Conservation (phyloP, 192 early-diverging fungal genomes). For the Podila horticola region DNA sequence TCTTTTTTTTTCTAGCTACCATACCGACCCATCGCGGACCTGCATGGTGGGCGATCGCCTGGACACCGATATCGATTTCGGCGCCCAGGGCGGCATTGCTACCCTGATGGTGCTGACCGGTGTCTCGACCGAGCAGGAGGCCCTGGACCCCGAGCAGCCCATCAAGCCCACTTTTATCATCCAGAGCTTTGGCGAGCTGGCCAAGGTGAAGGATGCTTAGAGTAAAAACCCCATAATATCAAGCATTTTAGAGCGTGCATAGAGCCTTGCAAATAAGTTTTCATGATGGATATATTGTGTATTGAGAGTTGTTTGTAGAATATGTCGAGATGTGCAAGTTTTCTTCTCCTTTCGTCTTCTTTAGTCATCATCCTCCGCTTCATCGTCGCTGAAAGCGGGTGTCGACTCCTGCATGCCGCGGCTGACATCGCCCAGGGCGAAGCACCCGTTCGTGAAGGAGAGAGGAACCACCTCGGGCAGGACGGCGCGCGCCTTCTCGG, state of each 20-base stretch:
- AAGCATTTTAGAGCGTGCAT: too few relatives aligned
- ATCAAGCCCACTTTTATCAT: constrained; percentile 61
- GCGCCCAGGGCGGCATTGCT: constrained; percentile 81
- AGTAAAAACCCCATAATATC: neutral
- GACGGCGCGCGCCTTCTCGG: constrained; percentile 72
- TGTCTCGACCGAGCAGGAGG: constrained; percentile 54
- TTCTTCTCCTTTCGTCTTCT: neutral
- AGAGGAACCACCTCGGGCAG: constrained; percentile 74
- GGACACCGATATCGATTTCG: constrained; percentile 97
- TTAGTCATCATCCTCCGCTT: constrained; percentile 18
- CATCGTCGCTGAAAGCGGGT: constrained; percentile 6
- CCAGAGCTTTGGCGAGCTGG: constrained; percentile 57
- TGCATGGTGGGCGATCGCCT: constrained; percentile 98
- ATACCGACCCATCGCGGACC: constrained; percentile 80
- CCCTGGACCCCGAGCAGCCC: constrained; percentile 32
- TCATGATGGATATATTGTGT: neutral
- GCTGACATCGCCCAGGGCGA: constrained; percentile 44
- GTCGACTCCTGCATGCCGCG: constrained; percentile 34
- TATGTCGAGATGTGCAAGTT: neutral
- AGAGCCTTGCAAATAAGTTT: too few relatives aligned
- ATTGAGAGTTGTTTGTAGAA: neutral
- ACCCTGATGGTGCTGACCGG: constrained; percentile 96
- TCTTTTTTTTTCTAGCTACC: constrained; percentile 52
- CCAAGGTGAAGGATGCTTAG: constrained; percentile 29
- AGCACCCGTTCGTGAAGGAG: constrained; percentile 76